Evolutionary conservation across 768 basidiomycete genomes (phyloP).

Genomic region (Phlebiopsis gigantea): DNA sequence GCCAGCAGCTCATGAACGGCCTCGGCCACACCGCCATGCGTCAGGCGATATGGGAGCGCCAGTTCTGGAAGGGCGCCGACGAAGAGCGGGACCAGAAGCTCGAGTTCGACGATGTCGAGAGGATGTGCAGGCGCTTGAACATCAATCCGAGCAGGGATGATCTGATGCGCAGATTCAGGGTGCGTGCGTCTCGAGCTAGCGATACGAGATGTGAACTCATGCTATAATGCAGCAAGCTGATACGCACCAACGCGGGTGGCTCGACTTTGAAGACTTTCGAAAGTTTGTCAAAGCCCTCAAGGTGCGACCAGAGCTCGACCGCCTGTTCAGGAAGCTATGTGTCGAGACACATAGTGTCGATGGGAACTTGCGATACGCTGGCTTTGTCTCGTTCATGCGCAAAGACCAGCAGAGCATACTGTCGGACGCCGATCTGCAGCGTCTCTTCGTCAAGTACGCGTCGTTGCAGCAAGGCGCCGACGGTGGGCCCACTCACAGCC

Average conservation of each 20-base stretch:
- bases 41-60: slow-evolving; percentile 71
- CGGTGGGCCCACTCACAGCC: not conserved
- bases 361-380: slow-evolving; percentile 31
- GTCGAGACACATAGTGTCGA: slow-evolving; percentile 16
- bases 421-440: slow-evolving; percentile 25
- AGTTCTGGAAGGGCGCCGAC: slow-evolving; percentile 77
- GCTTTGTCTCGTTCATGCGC: slow-evolving; percentile 49
- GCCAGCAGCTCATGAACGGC: slow-evolving; percentile 67
- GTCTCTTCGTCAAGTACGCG: slow-evolving; percentile 36
- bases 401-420: slow-evolving; percentile 38
- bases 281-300: slow-evolving; percentile 80
- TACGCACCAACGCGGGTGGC: slow-evolving; percentile 42
- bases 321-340: slow-evolving; percentile 46
- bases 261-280: slow-evolving; percentile 79
- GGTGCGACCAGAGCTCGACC: slow-evolving; percentile 75
- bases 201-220: not conserved
- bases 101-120: slow-evolving; percentile 67
- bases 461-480: slow-evolving; percentile 1
- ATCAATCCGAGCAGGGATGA: slow-evolving; percentile 51
- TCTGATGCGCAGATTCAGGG: slow-evolving; percentile 55
- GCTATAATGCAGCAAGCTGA: slow-evolving; percentile 55
- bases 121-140: slow-evolving; percentile 66
- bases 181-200: slow-evolving; percentile 18
- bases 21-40: slow-evolving; percentile 58
- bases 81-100: slow-evolving; percentile 55